Percentiles rank a stretch among this genome's conserved stretches.
phyloP scores from a whole-genome alignment of 768 basidiomycete species.

The Pleurotus tuoliensis region DNA sequence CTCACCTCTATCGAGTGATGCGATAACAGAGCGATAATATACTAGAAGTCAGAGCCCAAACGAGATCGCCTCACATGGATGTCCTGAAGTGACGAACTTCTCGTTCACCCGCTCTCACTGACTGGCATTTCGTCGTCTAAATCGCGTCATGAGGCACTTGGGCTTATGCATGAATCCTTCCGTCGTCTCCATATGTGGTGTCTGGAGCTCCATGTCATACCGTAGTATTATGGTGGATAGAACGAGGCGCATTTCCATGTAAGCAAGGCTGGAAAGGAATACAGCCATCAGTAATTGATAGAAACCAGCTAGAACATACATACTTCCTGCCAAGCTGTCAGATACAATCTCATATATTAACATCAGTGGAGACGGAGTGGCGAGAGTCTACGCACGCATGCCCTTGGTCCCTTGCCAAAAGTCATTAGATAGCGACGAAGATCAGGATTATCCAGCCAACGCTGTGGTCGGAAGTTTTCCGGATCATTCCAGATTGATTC shows the following conservation, averaged over 20 bases:
- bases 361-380: background rate
- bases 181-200: conserved; percentile 14
- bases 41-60: too few species aligned
- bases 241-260: conserved; percentile 21
- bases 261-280: conserved; percentile 15
- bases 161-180: conserved; percentile 27
- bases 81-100: too few species aligned
- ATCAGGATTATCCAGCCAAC: conserved; percentile 29
- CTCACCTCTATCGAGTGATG: too few species aligned
- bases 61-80: too few species aligned
- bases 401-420: conserved; percentile 26
- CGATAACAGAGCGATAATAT: too few species aligned
- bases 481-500: conserved; percentile 27
- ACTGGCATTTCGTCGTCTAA: conserved; percentile 8
- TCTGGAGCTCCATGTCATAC: conserved; percentile 17
- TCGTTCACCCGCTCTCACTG: background rate
- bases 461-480: conserved; percentile 26
- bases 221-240: conserved; percentile 18
- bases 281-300: background rate
- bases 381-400: conserved; percentile 18
- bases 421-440: conserved; percentile 20
- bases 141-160: conserved; percentile 13
- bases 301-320: background rate
- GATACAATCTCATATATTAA: background rate
- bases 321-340: conserved; percentile 19